Evolutionary conservation across 345 rosid genomes (phyloP), one percentile per base, ranked within the genome.

Genomic region (Orychophragmus violaceus): DNA sequence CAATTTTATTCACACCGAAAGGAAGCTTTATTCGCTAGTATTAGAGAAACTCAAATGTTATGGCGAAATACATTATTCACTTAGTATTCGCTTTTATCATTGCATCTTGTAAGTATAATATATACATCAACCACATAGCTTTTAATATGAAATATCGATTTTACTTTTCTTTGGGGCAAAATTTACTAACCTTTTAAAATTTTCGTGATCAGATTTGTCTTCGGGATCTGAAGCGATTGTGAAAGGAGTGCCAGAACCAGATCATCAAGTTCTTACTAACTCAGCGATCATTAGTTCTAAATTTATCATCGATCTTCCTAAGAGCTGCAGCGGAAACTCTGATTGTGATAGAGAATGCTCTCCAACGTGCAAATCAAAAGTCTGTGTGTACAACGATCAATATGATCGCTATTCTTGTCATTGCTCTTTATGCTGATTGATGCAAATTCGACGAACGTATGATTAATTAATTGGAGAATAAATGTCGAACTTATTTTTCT

Each of bases 31-130:
- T 44, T 44, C 6, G 11, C n/a, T n/a, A n/a, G n/a, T n/a, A 8
- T 27, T 28, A 16, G 1, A 11, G 18, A 17, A 28, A 61, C 2
- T 29, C 12, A 29, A 44, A 28, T 22, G 45, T 22, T 18, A 44
- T 69, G 74, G 59, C 32, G 5, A 59, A 21, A 28, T 6, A 21
- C 27, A 25, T 36, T 30, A 39, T 59, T 50, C 66, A 59, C 0
- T 17, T 69, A 2, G 9, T 49, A 25, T 39, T 37, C 13, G 52
- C 13, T 49, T 42, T 69, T n/a, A 37, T 19, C n/a, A 7, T 37
- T 49, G 52, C 30, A 37, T 59, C 42, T 69, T 59, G 74, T 69
- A 49, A 49, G 66, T 18, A 59, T 39, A 49, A 50, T 25, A 48
- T 5, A 22, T n/a, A 28, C 22, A 18, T 12, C 18, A 14, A 44